Evolutionary conservation across 2,329 filamentous ascomycete genomes (phyloP).

Genomic region (Fusarium sp.): DNA sequence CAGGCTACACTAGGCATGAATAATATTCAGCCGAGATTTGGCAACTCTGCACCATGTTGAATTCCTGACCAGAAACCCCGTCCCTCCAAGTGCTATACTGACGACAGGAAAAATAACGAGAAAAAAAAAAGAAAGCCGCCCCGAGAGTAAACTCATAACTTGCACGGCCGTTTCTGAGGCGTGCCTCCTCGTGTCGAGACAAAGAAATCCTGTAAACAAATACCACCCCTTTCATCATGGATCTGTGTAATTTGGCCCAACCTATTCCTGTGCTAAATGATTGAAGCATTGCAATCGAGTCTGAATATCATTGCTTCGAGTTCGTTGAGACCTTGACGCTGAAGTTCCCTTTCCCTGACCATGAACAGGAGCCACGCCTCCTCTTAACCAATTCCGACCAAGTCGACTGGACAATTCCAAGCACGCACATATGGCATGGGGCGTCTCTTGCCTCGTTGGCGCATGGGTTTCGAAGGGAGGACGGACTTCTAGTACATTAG

Average conservation of each 20-base stretch:
- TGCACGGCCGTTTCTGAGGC: constrained; percentile 6
- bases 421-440: background rate
- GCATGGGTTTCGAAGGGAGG: constrained; percentile 10
- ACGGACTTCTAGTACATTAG: constrained; percentile 16
- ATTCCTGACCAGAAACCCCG: background rate
- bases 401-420: background rate
- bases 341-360: constrained; percentile 4
- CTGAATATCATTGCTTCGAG: constrained; percentile 6
- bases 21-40: background rate
- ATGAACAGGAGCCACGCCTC: constrained; percentile 3
- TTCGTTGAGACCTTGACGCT: constrained; percentile 5
- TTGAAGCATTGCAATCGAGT: background rate
- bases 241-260: constrained; percentile 13
- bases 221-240: constrained; percentile 26
- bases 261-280: background rate
- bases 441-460: constrained; percentile 19
- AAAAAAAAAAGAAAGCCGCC: constrained; percentile 5
- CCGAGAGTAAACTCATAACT: constrained; percentile 7
- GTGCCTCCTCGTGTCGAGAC: constrained; percentile 9
- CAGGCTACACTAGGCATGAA: constrained; percentile 30
- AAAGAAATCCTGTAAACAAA: constrained; percentile 28
- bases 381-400: constrained; percentile 7
- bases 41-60: constrained; percentile 3
- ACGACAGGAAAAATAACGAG: constrained; percentile 5
- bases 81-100: constrained; percentile 9